Percentiles rank a stretch among this genome's conserved stretches.
Evolutionary conservation across 1,139 yeast species (phyloP).

Genomic region (Hemisphaericaspora xylanilytica): DNA sequence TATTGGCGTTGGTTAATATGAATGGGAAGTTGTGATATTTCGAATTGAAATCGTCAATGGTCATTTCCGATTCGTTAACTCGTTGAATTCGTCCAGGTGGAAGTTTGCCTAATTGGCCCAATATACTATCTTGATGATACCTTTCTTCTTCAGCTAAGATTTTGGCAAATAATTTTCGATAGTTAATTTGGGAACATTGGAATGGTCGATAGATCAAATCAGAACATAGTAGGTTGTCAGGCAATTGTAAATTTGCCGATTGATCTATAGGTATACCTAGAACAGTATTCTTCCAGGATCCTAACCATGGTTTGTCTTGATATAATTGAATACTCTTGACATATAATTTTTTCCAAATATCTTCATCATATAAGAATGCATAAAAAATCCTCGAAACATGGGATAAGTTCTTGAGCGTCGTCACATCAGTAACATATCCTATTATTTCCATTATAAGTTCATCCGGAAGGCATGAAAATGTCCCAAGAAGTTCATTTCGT

Average conservation of each 20-base stretch:
- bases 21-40: conserved; percentile 61
- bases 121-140: conserved; percentile 25
- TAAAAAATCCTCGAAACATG: conserved; percentile 65
- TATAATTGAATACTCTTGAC: conserved; percentile 25
- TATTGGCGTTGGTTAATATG: conserved; percentile 46
- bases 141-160: conserved; percentile 48
- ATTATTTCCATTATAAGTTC: conserved; percentile 53
- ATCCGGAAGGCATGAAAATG: conserved; percentile 53
- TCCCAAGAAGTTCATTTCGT: conserved; percentile 47
- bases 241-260: conserved; percentile 42
- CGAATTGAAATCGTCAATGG: conserved; percentile 43
- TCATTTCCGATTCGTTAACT: conserved; percentile 40
- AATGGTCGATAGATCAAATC: conserved; percentile 76
- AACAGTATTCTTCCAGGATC: conserved; percentile 74
- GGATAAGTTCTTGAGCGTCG: conserved; percentile 49
- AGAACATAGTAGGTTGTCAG: conserved; percentile 38
- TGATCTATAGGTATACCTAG: conserved; percentile 33
- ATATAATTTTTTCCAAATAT: conserved; percentile 68
- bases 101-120: conserved; percentile 19
- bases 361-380: conserved; percentile 73
- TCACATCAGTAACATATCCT: conserved; percentile 41
- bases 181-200: conserved; percentile 73
- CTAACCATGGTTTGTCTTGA: conserved; percentile 51
- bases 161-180: conserved; percentile 44
- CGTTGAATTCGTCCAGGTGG: conserved; percentile 46